Conservation (phyloP, 164 flowering plant species). For the Vitis rotundifolia region DNA sequence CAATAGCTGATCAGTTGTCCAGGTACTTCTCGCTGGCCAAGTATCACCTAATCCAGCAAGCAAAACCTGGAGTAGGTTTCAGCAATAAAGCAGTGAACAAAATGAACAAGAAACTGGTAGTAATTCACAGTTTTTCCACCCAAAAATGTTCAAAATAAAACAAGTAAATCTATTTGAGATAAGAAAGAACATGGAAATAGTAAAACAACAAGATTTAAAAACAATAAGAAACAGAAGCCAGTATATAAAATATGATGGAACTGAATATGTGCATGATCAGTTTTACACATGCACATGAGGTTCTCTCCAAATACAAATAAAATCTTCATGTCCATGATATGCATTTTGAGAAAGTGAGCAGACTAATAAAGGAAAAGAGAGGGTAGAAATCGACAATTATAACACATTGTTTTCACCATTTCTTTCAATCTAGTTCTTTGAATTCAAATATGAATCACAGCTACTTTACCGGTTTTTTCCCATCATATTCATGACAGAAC, state of each 20-base stretch:
- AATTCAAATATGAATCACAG: background rate
- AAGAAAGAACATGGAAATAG: background rate
- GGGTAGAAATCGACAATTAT: background rate
- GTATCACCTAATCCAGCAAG: constrained; percentile 68
- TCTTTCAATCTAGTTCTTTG: background rate
- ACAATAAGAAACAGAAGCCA: too few species aligned
- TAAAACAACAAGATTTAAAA: too few species aligned
- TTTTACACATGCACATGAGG: too few species aligned
- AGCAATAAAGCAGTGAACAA: background rate
- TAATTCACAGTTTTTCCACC: background rate
- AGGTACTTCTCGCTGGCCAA: constrained; percentile 82
- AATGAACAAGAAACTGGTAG: background rate
- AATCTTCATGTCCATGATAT: too few species aligned
- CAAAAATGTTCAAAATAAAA: background rate
- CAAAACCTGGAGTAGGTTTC: constrained; percentile 51
- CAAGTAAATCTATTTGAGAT: background rate
- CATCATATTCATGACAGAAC: constrained; percentile 63
- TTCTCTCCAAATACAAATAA: too few species aligned
- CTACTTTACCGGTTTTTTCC: constrained; percentile 63
- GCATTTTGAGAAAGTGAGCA: too few species aligned
- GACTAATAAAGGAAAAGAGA: background rate
- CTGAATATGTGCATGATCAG: too few species aligned
- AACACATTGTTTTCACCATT: background rate
- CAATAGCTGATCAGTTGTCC: constrained; percentile 68
- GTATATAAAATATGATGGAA: too few species aligned